A percentile compares a stretch with the other conserved stretches of the same genome.
Evolutionary conservation across 73 alveolate genomes (phyloP).

Genomic region (Paramecium biaurelia): DNA sequence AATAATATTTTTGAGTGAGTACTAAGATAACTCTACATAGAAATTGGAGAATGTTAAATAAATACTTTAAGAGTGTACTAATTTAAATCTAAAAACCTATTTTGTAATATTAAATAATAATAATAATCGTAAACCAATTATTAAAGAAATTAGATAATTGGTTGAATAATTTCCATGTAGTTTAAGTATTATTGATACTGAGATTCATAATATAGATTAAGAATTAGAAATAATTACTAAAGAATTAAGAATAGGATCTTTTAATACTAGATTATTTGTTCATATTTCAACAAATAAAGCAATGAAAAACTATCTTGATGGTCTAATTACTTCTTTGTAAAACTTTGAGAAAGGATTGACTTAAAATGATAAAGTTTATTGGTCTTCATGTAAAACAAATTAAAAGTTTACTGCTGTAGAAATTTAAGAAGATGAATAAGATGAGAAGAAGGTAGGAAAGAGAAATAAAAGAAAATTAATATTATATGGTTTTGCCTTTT

Average conservation of each 20-base stretch:
- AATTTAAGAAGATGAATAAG: background rate
- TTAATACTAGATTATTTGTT: background rate
- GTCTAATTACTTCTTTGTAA: background rate
- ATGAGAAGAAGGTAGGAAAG: background rate
- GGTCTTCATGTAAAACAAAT: background rate
- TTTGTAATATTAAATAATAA: background rate
- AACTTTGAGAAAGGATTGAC: background rate
- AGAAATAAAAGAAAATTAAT: background rate
- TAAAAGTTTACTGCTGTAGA: background rate
- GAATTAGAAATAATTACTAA: background rate
- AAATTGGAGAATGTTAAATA: background rate
- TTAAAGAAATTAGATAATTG: background rate
- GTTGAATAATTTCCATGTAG: constrained; percentile 11
- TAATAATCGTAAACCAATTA: background rate
- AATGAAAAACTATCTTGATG: background rate
- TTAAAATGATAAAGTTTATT: background rate
- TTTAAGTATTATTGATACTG: background rate
- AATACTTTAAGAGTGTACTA: background rate
- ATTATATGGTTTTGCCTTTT: background rate
- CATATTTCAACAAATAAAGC: background rate
- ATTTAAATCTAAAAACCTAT: background rate
- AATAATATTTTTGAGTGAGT: background rate
- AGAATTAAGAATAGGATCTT: background rate
- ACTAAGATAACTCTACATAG: background rate
- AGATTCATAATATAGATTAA: background rate